Percentiles rank a stretch among this genome's conserved stretches.
These are phyloP conservation scores for Postia placenta DNA, from an alignment of 768 basidiomycete genomes.

Conservation along the genomic window DNA sequence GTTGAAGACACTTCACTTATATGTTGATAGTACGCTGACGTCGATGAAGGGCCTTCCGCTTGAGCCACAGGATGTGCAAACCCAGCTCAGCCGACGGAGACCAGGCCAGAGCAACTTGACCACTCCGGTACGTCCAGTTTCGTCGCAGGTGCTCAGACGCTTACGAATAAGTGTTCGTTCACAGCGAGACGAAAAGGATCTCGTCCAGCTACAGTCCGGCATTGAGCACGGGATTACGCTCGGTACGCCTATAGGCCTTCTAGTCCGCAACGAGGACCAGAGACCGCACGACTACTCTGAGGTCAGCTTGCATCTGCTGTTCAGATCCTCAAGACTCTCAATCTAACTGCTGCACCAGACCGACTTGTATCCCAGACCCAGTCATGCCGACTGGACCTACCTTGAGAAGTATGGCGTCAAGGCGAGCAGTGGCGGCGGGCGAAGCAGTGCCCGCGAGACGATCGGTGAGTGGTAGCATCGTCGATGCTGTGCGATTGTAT, in stretches of 20 bases:
- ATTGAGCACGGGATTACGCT: constrained; percentile 91
- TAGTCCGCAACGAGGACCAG: constrained; percentile 97
- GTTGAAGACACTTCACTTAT: constrained; percentile 15
- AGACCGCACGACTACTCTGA: constrained; percentile 98
- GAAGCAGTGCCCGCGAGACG: constrained; percentile 94
- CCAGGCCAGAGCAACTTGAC: constrained; percentile 97
- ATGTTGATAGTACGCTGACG: neutral
- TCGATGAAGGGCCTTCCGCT: constrained; percentile 69
- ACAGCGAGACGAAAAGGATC: constrained; percentile 76
- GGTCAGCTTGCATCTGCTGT: constrained; percentile 4
- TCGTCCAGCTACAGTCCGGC: constrained; percentile 90
- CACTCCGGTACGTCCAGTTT: constrained; percentile 66
- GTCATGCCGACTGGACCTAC: constrained; percentile 97
- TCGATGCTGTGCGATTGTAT: no score
- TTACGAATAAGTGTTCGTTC: neutral
- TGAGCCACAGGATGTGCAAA: constrained; percentile 78
- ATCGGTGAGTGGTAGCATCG: no score
- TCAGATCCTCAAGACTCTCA: neutral
- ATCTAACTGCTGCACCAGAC: constrained; percentile 36
- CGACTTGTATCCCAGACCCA: constrained; percentile 93
- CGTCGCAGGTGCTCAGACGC: neutral
- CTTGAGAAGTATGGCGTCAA: constrained; percentile 96
- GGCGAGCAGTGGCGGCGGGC: constrained; percentile 93
- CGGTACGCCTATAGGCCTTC: constrained; percentile 94
- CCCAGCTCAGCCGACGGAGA: constrained; percentile 83